Percentiles rank a stretch among this genome's conserved stretches.
Evolutionary conservation across 1,284 basidiomycete genomes (phyloP).

Genomic region (Leccinum griseonigrum): DNA sequence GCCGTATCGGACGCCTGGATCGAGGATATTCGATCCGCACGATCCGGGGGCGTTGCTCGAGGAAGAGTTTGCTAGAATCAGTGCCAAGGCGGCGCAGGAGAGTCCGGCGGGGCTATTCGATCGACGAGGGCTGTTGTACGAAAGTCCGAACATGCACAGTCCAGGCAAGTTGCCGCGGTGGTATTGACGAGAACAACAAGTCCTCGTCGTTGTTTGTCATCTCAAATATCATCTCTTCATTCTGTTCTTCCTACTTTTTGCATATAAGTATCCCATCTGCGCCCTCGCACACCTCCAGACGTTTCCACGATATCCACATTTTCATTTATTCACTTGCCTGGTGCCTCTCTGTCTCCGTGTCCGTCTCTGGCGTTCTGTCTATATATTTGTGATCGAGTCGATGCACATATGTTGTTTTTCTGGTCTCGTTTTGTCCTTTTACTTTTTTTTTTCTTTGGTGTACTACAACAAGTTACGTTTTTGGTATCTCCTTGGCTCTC

Average conservation of each 20-base stretch:
- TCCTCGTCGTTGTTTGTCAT: background rate
- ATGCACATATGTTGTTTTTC: conserved; percentile 5
- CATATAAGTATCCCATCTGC: background rate
- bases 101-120: conserved; percentile 63
- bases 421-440: conserved; percentile 14
- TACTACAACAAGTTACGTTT: background rate
- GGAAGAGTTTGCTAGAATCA: conserved; percentile 58
- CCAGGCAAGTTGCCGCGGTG: conserved; percentile 49
- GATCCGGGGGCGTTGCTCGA: conserved; percentile 62
- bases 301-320: background rate
- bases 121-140: conserved; percentile 49
- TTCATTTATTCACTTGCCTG: background rate
- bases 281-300: background rate
- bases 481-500: background rate
- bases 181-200: conserved; percentile 37
- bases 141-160: conserved; percentile 51
- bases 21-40: conserved; percentile 61
- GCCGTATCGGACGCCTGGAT: conserved; percentile 59
- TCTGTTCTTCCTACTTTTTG: background rate
- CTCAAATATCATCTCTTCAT: background rate
- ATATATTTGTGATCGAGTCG: background rate
- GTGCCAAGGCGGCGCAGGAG: conserved; percentile 40
- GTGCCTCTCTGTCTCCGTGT: background rate
- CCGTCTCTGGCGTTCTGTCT: background rate
- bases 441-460: background rate